These are phyloP conservation scores for Tylopilus balloui DNA, from an alignment of 768 basidiomycete genomes.

Conservation along the genomic window DNA sequence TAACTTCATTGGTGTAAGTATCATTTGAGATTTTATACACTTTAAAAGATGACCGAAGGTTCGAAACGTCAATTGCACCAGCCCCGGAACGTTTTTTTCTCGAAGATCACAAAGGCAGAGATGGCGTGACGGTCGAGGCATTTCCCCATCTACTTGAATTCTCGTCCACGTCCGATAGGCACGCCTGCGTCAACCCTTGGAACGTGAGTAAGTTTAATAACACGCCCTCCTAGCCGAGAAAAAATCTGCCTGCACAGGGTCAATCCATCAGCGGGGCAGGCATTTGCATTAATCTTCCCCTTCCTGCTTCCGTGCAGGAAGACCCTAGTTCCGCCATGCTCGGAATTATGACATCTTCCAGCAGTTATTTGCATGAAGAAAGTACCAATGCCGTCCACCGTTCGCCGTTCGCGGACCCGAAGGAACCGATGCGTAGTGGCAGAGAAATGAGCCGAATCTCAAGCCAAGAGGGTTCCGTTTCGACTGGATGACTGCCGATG, in stretches of 20 bases:
- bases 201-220: constrained; percentile 9
- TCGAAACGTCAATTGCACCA: constrained; percentile 1
- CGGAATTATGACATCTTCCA: constrained; percentile 31
- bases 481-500: constrained; percentile 11
- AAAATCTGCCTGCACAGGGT: constrained; percentile 16
- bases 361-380: constrained; percentile 29
- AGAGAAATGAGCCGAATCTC: constrained; percentile 20
- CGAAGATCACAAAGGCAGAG: constrained; percentile 15
- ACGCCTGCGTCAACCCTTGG: constrained; percentile 19
- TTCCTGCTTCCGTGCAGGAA: constrained; percentile 29
- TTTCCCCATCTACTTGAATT: constrained; percentile 1
- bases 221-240: constrained; percentile 8
- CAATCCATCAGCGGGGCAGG: constrained; percentile 9
- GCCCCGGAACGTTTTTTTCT: constrained; percentile 21
- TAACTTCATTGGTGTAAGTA: constrained; percentile 13
- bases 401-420: constrained; percentile 32
- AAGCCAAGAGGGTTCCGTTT: constrained; percentile 22
- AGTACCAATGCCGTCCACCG: constrained; percentile 27
- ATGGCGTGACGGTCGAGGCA: not conserved
- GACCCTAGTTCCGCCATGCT: constrained; percentile 14
- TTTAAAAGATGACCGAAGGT: not conserved
- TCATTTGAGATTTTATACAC: not conserved
- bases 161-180: constrained; percentile 2
- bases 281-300: constrained; percentile 24
- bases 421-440: constrained; percentile 25